phyloP scores from a whole-genome alignment of 2,329 filamentous ascomycete genomes.

The Nemania sp. region DNA sequence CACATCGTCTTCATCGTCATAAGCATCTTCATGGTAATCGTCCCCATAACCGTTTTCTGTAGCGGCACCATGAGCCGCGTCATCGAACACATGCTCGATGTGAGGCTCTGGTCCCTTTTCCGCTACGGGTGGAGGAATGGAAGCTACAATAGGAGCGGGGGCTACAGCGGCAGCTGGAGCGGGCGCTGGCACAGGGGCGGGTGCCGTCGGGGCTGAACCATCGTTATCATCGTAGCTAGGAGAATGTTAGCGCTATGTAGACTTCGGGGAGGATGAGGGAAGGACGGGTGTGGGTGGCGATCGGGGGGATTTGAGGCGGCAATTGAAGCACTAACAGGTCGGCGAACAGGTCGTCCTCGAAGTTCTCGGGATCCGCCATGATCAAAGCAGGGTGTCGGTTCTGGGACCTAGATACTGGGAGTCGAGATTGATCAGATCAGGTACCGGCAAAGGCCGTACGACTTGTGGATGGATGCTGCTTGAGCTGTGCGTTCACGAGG shows the following conservation, averaged over 20 bases:
- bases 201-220: conserved; percentile 55
- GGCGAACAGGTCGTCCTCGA: conserved; percentile 95
- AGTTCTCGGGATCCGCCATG: conserved; percentile 85
- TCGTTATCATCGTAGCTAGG: conserved; percentile 76
- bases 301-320: background rate
- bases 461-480: conserved; percentile 1
- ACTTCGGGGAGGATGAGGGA: background rate
- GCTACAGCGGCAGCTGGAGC: conserved; percentile 44
- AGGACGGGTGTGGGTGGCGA: background rate
- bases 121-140: conserved; percentile 44
- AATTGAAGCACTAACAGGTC: conserved; percentile 77
- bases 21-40: conserved; percentile 59
- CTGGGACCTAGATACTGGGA: conserved; percentile 9
- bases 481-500: background rate
- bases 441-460: background rate
- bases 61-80: conserved; percentile 47
- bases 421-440: conserved; percentile 8
- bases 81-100: conserved; percentile 48
- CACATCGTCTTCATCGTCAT: conserved; percentile 68
- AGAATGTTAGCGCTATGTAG: conserved; percentile 25
- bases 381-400: conserved; percentile 45
- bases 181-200: conserved; percentile 40
- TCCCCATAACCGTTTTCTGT: conserved; percentile 54
- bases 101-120: conserved; percentile 52
- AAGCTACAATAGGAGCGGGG: conserved; percentile 45